Conservation (phyloP, 1,139 yeast species). For the Taphrina betulina region DNA sequence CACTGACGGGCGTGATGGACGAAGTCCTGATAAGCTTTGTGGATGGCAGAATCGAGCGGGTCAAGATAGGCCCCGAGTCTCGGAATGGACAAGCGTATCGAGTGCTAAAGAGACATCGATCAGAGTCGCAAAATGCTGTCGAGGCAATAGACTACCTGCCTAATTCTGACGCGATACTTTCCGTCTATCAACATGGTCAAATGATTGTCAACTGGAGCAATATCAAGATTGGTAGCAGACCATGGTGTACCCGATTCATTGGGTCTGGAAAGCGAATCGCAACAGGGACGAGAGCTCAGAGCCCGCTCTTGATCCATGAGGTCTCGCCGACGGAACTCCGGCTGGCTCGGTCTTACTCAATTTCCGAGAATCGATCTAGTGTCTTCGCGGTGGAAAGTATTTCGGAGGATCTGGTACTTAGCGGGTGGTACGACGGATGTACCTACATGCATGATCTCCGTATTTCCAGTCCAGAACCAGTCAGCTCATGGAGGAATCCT, state of each 20-base stretch:
- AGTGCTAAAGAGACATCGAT: neutral
- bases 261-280: neutral
- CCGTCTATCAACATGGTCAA: constrained; percentile 1
- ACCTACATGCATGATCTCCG: constrained; percentile 6
- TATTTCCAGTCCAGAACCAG: neutral
- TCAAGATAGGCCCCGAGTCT: neutral
- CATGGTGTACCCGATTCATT: constrained; percentile 3
- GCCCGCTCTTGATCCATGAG: constrained; percentile 1
- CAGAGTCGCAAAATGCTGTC: neutral
- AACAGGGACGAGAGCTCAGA: constrained; percentile 1
- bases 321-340: neutral
- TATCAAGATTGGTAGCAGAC: neutral
- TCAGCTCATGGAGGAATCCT: neutral
- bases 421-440: constrained; percentile 18
- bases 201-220: neutral
- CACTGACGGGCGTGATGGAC: neutral
- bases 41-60: constrained; percentile 16
- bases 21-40: constrained; percentile 16
- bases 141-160: constrained; percentile 10
- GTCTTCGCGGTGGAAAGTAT: constrained; percentile 1
- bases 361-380: neutral
- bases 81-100: neutral
- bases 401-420: neutral
- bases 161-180: neutral
- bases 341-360: neutral